Percentiles rank a stretch among this genome's conserved stretches.
Evolutionary conservation across 2,329 filamentous ascomycete genomes (phyloP).

Genomic region (Colletotrichum sp.): DNA sequence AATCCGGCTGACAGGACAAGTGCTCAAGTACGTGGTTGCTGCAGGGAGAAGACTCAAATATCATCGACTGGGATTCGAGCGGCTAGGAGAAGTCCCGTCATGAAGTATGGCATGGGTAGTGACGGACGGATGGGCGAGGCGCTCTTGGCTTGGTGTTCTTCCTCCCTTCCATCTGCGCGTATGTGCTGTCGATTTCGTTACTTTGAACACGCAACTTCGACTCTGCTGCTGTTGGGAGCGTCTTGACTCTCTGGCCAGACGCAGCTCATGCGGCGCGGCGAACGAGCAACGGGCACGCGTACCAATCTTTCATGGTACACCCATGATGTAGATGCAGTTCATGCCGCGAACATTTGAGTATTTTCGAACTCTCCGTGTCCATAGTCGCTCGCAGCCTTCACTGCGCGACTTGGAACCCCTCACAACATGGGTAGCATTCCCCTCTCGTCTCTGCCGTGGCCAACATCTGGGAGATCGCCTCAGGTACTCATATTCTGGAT

Average conservation of each 20-base stretch:
- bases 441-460: background rate
- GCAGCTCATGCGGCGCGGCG: background rate
- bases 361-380: background rate
- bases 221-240: background rate
- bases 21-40: background rate
- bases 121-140: background rate
- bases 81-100: background rate
- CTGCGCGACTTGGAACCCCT: background rate
- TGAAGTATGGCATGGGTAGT: background rate
- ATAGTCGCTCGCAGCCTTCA: background rate
- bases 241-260: background rate
- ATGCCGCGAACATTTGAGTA: background rate
- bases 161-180: background rate
- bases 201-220: background rate
- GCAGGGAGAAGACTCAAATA: background rate
- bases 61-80: background rate
- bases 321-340: conserved; percentile 1
- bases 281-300: background rate
- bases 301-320: background rate
- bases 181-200: background rate
- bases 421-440: background rate
- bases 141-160: background rate
- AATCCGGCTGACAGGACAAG: background rate
- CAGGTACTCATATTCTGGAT: background rate
- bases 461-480: background rate